phyloP scores from a whole-genome alignment of 1,139 yeast genomes.

The Yamadazyma diospyri region DNA sequence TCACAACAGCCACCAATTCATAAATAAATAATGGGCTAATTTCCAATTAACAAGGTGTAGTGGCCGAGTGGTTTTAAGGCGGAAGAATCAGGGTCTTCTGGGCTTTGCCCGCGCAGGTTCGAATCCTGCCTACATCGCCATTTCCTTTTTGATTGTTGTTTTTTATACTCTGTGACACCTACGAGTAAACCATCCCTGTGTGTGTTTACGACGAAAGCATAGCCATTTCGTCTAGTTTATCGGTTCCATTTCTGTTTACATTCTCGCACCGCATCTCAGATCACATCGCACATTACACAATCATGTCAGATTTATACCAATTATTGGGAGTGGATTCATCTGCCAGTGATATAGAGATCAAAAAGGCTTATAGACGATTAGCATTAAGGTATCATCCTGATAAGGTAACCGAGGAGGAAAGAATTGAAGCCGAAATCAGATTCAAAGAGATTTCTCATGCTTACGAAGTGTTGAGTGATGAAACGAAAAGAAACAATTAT shows the following conservation, averaged over 20 bases:
- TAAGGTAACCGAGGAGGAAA: slow-evolving; percentile 63
- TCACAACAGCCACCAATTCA: no score
- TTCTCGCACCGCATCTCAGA: no score
- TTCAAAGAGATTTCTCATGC: slow-evolving; percentile 79
- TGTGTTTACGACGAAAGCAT: no score
- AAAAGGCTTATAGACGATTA: slow-evolving; percentile 70
- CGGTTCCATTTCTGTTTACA: no score
- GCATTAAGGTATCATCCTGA: slow-evolving; percentile 81
- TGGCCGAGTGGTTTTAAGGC: slow-evolving; percentile 55
- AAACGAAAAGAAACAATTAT: slow-evolving; percentile 49
- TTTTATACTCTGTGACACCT: no score
- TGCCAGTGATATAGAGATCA: slow-evolving; percentile 65
- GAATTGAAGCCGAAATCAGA: slow-evolving; percentile 64
- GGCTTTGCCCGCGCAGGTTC: slow-evolving; percentile 84
- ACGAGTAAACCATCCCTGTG: no score
- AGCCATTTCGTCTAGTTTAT: no score
- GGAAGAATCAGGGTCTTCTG: slow-evolving; percentile 47
- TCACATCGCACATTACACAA: no score
- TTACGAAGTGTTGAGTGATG: slow-evolving; percentile 59
- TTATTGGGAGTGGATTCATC: slow-evolving; percentile 61
- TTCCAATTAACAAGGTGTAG: slow-evolving; percentile 6
- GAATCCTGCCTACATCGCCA: slow-evolving; percentile 61
- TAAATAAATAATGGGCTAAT: background rate
- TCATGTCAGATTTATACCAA: slow-evolving; percentile 51
- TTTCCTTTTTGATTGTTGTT: background rate